phyloP scores from a whole-genome alignment of 305 asterid species.

The Salvia sclarea region DNA sequence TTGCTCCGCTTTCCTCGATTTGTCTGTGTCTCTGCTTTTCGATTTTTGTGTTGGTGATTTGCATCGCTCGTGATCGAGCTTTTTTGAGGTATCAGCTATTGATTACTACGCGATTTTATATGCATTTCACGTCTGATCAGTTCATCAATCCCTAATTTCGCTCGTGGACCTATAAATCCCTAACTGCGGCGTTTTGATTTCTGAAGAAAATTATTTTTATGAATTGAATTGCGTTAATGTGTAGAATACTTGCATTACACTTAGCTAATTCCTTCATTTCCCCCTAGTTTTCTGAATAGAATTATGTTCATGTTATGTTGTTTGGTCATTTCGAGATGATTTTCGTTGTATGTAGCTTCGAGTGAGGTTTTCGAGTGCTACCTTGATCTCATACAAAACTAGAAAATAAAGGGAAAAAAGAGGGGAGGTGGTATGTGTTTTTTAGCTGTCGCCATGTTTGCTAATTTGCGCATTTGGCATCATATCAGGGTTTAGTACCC shows the following conservation, averaged over 20 bases:
- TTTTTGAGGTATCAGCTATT: background rate
- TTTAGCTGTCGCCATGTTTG: slow-evolving; percentile 15
- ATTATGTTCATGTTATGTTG: background rate
- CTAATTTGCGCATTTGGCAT: slow-evolving; percentile 39
- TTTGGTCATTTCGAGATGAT: background rate
- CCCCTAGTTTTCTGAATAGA: background rate
- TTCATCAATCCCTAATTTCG: background rate
- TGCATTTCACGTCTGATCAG: background rate
- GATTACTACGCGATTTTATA: background rate
- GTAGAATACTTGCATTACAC: too few relatives aligned
- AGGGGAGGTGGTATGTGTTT: background rate
- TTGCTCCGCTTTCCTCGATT: background rate
- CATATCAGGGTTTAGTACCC: slow-evolving; percentile 59
- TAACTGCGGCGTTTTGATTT: background rate
- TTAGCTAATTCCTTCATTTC: background rate
- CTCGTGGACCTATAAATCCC: background rate
- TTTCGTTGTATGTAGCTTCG: background rate
- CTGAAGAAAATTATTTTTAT: background rate
- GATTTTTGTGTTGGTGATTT: background rate
- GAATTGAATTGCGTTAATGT: background rate
- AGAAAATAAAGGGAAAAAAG: background rate
- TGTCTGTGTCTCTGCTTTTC: background rate
- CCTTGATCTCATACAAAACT: background rate
- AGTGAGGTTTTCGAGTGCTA: background rate
- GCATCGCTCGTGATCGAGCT: background rate